Base-by-base conservation (phyloP, 2,329 filamentous ascomycete genomes). In the Ceratocystis colombiana region DNA sequence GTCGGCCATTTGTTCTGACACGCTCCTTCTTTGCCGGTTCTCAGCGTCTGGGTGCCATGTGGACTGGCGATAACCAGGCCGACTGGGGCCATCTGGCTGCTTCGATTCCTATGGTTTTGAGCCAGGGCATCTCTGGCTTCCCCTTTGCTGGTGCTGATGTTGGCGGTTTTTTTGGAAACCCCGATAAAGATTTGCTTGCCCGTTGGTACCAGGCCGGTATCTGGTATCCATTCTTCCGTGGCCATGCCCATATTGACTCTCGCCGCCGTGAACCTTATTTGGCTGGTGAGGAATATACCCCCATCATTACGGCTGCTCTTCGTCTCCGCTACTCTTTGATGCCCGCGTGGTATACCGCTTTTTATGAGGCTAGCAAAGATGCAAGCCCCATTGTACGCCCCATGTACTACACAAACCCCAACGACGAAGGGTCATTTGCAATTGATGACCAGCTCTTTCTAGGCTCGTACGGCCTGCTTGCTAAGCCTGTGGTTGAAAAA, bases 211-310 rank as follows among this genome's bases (percentile, higher is more conserved):
- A 99, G 76, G 86, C 92, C 44, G 94, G 94, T 69, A 89, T 90
- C 66, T 99, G 96, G 80, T 97, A 97, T 75, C 94, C 94, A 6
- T 99, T 97, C 80, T 96, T 97, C 88, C 89, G 94, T 69, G 94
- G 86, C 1, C 94, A 99, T 74, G 94, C 94, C 5, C 94, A 99
- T 75, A 97, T 97, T 68, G 94, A 99, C 73, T 89, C 94, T 48
- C 90, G 94, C 59, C 88, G 94, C 30, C 88, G 94, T 64, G 94
- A 99, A 77, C 94, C 94, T 2, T 99, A 97, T 74, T 80, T 97
- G 67, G 81, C 87, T 10, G 88, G 89, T 10, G 88, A 94, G 68
- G 91, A 92, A 0, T 91, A 96, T 76, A 89, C 86, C 2, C 82
- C 83, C 64, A 95, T 96, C 74, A 89, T 96, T 72, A 90, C 90